A percentile compares a stretch with the other conserved stretches of the same genome.
phyloP scores from a whole-genome alignment of 331 rosid genomes.

The Stylosanthes scabra region DNA sequence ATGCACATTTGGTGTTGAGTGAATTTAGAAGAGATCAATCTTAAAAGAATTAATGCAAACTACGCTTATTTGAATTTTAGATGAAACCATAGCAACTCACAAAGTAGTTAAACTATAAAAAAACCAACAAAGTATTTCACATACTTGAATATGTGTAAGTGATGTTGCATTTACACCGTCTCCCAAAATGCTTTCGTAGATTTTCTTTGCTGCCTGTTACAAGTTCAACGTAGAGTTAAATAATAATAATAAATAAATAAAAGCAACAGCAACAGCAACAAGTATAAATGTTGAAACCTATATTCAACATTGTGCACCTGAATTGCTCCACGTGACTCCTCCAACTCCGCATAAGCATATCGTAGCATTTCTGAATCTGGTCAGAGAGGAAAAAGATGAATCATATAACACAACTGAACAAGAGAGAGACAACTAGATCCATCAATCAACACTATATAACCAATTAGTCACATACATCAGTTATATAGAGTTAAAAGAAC shows the following conservation, averaged over 20 bases:
- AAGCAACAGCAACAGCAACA: neutral
- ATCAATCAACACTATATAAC: neutral
- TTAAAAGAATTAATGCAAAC: no score
- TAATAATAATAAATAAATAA: conserved; percentile 20
- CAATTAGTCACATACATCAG: neutral
- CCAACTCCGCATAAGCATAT: conserved; percentile 96
- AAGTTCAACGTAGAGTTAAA: neutral
- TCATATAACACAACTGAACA: neutral
- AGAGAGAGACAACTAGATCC: neutral
- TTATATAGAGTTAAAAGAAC: conserved; percentile 5
- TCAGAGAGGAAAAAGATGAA: conserved; percentile 3
- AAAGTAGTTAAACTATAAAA: neutral
- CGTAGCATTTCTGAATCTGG: conserved; percentile 88
- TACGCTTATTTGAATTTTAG: neutral
- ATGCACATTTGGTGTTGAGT: no score
- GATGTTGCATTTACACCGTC: conserved; percentile 73
- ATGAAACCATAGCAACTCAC: neutral
- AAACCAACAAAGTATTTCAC: conserved; percentile 36
- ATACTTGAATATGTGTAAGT: conserved; percentile 94
- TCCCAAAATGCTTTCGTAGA: conserved; percentile 82
- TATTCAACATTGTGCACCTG: conserved; percentile 57
- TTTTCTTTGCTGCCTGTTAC: conserved; percentile 89
- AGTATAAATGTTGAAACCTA: conserved; percentile 25
- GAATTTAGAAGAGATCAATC: no score
- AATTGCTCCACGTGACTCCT: conserved; percentile 97